These are phyloP conservation scores for Clarireedia hainanense DNA, from an alignment of 2,329 filamentous ascomycete species.

Conservation along the genomic window DNA sequence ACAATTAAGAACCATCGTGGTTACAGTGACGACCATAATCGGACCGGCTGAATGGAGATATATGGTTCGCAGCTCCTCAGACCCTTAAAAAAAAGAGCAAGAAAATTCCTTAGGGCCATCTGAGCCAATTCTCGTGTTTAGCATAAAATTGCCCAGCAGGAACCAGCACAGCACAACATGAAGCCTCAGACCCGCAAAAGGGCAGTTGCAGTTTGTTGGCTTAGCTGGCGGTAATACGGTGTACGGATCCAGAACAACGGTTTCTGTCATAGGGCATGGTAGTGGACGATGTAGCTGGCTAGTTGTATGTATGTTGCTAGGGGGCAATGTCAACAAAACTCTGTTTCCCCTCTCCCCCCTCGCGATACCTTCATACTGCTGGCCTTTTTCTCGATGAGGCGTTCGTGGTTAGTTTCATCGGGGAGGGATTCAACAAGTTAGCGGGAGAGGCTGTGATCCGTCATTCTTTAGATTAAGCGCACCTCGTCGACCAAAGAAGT, in stretches of 20 bases:
- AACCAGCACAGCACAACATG: neutral
- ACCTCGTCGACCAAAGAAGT: neutral
- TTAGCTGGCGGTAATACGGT: constrained; percentile 7
- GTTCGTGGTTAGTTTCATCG: too few relatives aligned
- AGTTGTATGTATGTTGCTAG: too few relatives aligned
- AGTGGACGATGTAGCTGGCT: too few relatives aligned
- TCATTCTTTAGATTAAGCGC: neutral
- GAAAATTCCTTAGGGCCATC: neutral
- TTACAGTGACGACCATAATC: neutral
- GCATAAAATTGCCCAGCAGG: neutral
- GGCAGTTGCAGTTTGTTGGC: constrained; percentile 3
- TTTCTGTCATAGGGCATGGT: neutral
- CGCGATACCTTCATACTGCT: too few relatives aligned
- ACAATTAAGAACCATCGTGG: neutral
- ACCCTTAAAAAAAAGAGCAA: neutral
- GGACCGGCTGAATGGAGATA: neutral
- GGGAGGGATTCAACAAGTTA: too few relatives aligned
- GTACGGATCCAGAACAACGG: neutral
- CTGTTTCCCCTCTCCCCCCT: too few relatives aligned
- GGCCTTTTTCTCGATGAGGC: too few relatives aligned
- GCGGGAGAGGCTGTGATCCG: too few relatives aligned
- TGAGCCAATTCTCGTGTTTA: neutral
- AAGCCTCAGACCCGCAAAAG: constrained; percentile 2
- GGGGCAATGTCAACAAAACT: neutral
- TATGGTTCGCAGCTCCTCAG: neutral